These are phyloP conservation scores for Aspergillus uvarum DNA, from an alignment of 2,329 filamentous ascomycete species.

Conservation along the genomic window DNA sequence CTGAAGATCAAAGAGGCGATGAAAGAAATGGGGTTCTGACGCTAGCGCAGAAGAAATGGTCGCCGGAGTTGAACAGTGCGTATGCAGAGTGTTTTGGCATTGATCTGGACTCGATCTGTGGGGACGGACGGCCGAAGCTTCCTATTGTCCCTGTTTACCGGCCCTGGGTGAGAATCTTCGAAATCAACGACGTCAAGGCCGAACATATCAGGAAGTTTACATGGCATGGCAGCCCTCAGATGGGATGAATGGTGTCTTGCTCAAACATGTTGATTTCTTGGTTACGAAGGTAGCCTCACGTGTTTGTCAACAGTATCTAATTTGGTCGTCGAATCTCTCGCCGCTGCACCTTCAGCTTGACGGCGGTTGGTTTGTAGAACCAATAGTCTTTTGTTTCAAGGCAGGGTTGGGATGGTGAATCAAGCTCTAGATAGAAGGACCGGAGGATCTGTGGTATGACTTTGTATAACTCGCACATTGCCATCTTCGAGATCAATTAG, in stretches of 20 bases:
- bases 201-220: background rate
- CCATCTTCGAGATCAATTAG: slow-evolving; percentile 10
- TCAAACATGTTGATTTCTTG: background rate
- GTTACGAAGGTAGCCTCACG: no score
- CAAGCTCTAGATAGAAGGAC: slow-evolving; percentile 11
- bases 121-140: background rate
- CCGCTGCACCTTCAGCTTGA: slow-evolving; percentile 4
- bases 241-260: no score
- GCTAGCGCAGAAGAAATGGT: background rate
- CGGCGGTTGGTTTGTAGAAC: slow-evolving; percentile 16
- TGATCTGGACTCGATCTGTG: background rate
- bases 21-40: background rate
- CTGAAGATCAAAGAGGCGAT: no score
- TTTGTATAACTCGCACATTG: slow-evolving; percentile 19
- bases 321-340: background rate
- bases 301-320: no score
- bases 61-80: background rate
- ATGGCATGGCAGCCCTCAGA: background rate
- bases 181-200: background rate
- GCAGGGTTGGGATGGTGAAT: background rate
- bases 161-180: background rate
- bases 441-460: slow-evolving; percentile 15
- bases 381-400: slow-evolving; percentile 13
- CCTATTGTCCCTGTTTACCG: background rate
- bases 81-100: background rate